These are phyloP conservation scores for Phylloporus rhodoxanthus DNA, from an alignment of 768 basidiomycete species.

Conservation along the genomic window DNA sequence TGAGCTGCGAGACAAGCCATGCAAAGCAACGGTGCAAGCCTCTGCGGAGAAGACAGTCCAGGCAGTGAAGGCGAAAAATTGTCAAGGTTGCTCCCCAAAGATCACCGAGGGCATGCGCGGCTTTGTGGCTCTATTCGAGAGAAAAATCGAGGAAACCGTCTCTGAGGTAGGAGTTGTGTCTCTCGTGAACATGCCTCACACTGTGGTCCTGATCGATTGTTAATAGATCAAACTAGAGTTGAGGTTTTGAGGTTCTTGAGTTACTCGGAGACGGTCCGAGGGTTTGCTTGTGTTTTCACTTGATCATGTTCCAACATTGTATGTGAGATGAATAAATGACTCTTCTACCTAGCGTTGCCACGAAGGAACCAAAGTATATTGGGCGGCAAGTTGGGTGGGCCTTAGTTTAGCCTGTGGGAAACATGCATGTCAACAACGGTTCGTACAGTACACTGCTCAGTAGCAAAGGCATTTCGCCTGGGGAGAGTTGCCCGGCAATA, in stretches of 20 bases:
- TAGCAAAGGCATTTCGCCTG: no score
- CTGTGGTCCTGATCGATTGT: neutral
- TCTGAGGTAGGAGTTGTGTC: neutral
- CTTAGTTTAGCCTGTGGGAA: no score
- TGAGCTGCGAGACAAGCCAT: slow-evolving; percentile 19
- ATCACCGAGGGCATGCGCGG: slow-evolving; percentile 14
- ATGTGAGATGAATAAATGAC: no score
- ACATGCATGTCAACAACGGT: no score
- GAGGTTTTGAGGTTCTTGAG: neutral
- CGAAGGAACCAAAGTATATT: no score
- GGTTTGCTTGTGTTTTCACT: no score
- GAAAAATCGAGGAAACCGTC: slow-evolving; percentile 11
- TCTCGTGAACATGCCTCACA: neutral
- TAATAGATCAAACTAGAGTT: neutral
- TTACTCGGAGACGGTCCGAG: no score
- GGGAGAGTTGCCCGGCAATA: no score
- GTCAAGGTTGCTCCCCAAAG: neutral
- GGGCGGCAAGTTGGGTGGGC: no score
- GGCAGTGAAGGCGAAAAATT: neutral
- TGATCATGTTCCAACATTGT: no score
- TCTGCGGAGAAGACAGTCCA: neutral
- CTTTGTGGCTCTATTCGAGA: slow-evolving; percentile 4
- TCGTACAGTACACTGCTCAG: no score
- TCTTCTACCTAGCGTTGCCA: no score
- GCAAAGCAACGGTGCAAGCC: slow-evolving; percentile 2